Base-by-base conservation (phyloP, 495 filamentous ascomycete species). In the Aspergillus avenaceus region DNA sequence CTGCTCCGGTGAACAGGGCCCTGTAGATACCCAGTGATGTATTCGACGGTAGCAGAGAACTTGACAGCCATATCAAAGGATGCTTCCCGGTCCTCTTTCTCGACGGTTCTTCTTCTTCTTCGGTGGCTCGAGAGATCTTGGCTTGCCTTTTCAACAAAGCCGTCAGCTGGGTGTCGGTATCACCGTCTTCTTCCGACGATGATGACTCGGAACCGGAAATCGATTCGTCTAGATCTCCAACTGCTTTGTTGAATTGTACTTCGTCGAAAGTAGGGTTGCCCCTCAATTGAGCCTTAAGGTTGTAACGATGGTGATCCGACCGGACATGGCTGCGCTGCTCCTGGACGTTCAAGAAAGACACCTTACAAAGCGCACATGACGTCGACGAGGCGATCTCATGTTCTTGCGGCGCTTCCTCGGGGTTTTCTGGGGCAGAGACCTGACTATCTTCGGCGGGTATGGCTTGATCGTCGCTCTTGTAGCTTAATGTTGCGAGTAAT, bases 241-340 rank as follows among this genome's bases (percentile, higher is more conserved):
- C 72, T 11, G 97, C 78, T 60, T 84, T 87, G 57, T 88, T 86
- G 48, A 97, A 97, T 37, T 96, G 86, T 9, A 58, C 56, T 49
- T 97, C 93, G 9, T 80, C 77, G 1, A 96, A 84, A 0, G 83
- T 71, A 9, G 72, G 74, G 38, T 73, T 76, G 0, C 87, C 88
- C 45, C 84, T 78, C 27, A 96, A 67, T 70, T 88, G 92, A 61
- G 88, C 89, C 65, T 96, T 97, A 41, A 97, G 64, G 63, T 98
- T 98, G 67, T 96, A 97, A 47, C 85, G 78, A 67, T 98, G 93
- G 40, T 92, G 76, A 64, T 98, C 93, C n/a, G 91, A 95, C 46
- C 85, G 84, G 22, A 87, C 82, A 72, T 98, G 93, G 45, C 79
- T 76, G 37, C 87, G 81, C 58, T 98, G 95, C 44, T 96, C 91